Evolutionary conservation across 1,139 yeast species (phyloP), one percentile per base, ranked within the genome.

Genomic region (Suhomyces chickasaworum): DNA sequence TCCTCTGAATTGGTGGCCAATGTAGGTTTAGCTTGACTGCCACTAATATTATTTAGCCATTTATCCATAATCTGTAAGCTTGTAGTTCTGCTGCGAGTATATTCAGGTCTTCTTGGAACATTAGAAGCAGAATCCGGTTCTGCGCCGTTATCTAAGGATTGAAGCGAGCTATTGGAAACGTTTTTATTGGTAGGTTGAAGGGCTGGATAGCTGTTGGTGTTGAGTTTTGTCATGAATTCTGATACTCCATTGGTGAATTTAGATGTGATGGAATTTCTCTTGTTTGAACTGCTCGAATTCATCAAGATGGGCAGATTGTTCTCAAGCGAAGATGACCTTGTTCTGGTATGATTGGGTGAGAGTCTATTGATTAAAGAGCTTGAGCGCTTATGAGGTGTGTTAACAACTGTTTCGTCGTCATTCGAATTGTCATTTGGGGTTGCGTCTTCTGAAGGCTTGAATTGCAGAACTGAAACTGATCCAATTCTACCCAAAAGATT

Each of bases 31-130:
- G 37, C 34, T 29, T 34, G 44, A 21, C 44, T 48, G 17, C 46
- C 48, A 13, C 54, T 36, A 8, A 73, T 55, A 49, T 71, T 73
- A 48, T 63, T 68, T 51, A 74, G 69, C 77, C 77, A 74, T 50
- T 67, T 71, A 49, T 74, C 79, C 75, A 74, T 70, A 27, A 73
- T 63, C 52, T 73, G 78, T 33, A 72, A 54, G 50, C 77, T 71
- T 27, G 76, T 57, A 8, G 76, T 66, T 48, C 77, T 61, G 39
- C 63, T 61, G 39, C 75, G 55, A 47, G 41, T 51, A 45, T 60
- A 59, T 17, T 68, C 71, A 1, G 71, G 68, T 39, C 68, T 49
- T 48, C 37, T 41, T 39, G 33, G 37, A n/a, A 4, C 16, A 4
- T 50, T 39, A 16, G 46, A 22, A 22, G 40, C 41, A 32, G 41